phyloP scores from a whole-genome alignment of 257 asterid species.

The Rhazya stricta region DNA sequence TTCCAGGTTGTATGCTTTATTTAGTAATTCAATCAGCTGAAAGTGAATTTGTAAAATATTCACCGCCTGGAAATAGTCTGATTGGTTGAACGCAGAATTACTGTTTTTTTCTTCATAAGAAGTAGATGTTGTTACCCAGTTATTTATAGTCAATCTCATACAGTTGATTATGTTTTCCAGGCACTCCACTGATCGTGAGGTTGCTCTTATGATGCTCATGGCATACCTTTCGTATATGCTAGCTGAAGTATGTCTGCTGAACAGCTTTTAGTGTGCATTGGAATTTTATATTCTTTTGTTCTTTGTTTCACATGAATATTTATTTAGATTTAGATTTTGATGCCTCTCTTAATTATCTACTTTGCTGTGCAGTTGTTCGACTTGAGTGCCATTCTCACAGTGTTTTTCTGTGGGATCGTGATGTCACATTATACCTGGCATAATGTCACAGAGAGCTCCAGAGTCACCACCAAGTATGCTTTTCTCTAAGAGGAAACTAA shows the following conservation, averaged over 20 bases:
- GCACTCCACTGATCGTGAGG: conserved; percentile 99
- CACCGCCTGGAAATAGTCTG: neutral
- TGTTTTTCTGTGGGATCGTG: conserved; percentile 95
- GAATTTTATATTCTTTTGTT: conserved; percentile 10
- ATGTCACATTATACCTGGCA: conserved; percentile 99
- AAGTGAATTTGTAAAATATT: neutral
- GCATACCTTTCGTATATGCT: conserved; percentile 95
- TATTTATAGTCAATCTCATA: neutral
- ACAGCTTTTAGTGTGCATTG: neutral
- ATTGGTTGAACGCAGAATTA: neutral
- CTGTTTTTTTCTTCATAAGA: neutral
- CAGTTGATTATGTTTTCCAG: conserved; percentile 37
- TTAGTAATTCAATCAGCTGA: neutral
- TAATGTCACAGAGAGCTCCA: conserved; percentile 95
- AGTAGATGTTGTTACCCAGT: neutral
- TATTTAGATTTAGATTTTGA: neutral
- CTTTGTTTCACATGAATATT: neutral
- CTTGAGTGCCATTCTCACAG: conserved; percentile 95
- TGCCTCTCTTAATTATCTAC: conserved; percentile 11
- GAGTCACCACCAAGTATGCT: conserved; percentile 89
- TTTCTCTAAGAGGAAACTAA: neutral
- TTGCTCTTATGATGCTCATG: conserved; percentile 97
- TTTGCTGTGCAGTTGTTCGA: conserved; percentile 59
- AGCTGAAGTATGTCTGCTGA: conserved; percentile 71
- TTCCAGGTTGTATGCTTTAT: neutral